Base-by-base conservation (phyloP, 148 eudicot species). In the Nyssa sinensis region DNA sequence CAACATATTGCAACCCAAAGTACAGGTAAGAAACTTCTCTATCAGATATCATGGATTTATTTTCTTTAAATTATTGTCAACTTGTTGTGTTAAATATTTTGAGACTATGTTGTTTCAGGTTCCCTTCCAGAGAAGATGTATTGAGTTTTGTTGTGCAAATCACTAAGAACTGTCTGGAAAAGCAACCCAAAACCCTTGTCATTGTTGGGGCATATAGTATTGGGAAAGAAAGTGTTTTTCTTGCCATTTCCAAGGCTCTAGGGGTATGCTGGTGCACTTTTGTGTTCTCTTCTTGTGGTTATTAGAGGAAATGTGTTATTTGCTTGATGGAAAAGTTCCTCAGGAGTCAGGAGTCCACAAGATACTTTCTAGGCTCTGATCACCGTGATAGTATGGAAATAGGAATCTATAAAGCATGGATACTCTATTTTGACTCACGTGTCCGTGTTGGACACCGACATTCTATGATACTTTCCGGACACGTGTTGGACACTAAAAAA, bases 151-250 rank as follows among this genome's bases (percentile, higher is more conserved):
- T 86, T 57, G 90, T 89, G 28, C 74, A 79, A 77, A 77, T 82
- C 31, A 75, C 82, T 39, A 82, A 78, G 60, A 77, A 79, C 23
- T 78, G 72, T 75, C 80, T 89, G 31, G 81, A 75, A 77, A 83
- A 28, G 76, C 85, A 86, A 72, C 88, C 90, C 53, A 89, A 66
- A 79, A 84, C 88, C 51, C 88, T 89, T 41, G 67, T 89, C 64
- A 41, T 89, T 69, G 93, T 89, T 74, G 93, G 93, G 60, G 90
- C 93, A 25, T 89, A 89, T 75, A 86, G 93, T 81, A 86, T 89
- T 8, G 93, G 93, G 28, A 89, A 89, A 79, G 93, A 89, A 74
- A 77, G 87, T 81, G 93, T 89, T 44, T 89, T 86, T 73, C 79
- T 84, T 73, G 87, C 88, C 29, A 83, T 89, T 70, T 86, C 90